A percentile compares a stretch with the other conserved stretches of the same genome.
Evolutionary conservation across 352 stramenopile species (phyloP).

Genomic region (Thalassiosira sp.): DNA sequence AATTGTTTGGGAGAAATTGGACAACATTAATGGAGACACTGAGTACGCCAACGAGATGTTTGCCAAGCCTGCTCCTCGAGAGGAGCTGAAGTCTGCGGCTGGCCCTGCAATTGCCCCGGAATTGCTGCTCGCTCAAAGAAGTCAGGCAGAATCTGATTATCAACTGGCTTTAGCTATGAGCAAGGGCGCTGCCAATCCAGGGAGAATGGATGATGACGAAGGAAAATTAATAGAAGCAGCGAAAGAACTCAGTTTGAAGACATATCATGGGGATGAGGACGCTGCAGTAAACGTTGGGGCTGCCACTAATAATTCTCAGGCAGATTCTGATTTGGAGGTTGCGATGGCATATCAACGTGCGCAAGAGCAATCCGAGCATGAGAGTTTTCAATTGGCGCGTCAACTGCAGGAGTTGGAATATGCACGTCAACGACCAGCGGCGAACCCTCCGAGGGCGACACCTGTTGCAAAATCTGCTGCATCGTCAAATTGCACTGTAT

Average conservation of each 20-base stretch:
- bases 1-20: constrained; percentile 94
- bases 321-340: constrained; percentile 29
- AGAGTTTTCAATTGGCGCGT: constrained; percentile 46
- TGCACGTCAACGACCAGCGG: constrained; percentile 1
- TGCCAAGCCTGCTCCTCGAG: constrained; percentile 14
- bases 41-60: constrained; percentile 73
- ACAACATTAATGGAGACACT: constrained; percentile 85
- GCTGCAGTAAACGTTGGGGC: background rate
- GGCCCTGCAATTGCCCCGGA: constrained; percentile 48
- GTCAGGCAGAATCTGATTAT: constrained; percentile 67
- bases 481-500: constrained; percentile 24
- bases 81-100: constrained; percentile 21
- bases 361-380: constrained; percentile 35
- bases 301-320: background rate
- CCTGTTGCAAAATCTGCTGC: constrained; percentile 7
- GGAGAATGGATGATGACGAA: constrained; percentile 44
- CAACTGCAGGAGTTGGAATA: constrained; percentile 55
- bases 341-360: constrained; percentile 29
- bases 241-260: constrained; percentile 53
- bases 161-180: constrained; percentile 66
- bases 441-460: background rate
- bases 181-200: constrained; percentile 10
- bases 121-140: constrained; percentile 52
- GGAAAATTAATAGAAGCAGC: constrained; percentile 57
- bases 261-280: constrained; percentile 37